phyloP scores from a whole-genome alignment of 2,329 filamentous ascomycete genomes.

The Penicillium corylophilum region DNA sequence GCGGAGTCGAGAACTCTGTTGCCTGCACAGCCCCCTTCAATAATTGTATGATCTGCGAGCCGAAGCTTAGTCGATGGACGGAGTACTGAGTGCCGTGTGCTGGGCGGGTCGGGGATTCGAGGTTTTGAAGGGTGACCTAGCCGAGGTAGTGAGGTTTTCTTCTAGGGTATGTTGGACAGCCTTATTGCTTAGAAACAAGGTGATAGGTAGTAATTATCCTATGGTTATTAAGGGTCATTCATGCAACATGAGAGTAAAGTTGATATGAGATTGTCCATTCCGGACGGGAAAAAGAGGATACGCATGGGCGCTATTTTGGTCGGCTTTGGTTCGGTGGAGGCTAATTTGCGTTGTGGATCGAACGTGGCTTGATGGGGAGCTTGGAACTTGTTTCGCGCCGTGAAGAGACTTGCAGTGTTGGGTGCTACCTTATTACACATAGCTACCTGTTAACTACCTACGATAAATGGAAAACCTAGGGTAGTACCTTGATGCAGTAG shows the following conservation, averaged over 20 bases:
- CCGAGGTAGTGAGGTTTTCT: too few relatives aligned
- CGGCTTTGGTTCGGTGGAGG: conserved; percentile 1
- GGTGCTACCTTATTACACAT: too few relatives aligned
- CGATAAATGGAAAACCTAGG: too few relatives aligned
- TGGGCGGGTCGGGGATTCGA: neutral
- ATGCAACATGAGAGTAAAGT: too few relatives aligned
- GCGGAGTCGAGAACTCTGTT: conserved; percentile 3
- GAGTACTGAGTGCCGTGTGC: neutral
- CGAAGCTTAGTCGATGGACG: conserved; percentile 3
- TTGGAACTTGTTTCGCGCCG: neutral
- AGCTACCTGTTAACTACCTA: too few relatives aligned
- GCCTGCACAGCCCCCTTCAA: conserved; percentile 11
- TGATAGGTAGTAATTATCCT: too few relatives aligned
- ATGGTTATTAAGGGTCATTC: too few relatives aligned
- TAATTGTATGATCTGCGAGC: conserved; percentile 9
- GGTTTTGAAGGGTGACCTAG: too few relatives aligned
- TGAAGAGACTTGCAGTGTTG: too few relatives aligned
- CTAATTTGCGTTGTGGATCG: neutral
- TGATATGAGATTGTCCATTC: neutral
- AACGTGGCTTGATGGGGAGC: neutral
- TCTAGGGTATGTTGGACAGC: too few relatives aligned
- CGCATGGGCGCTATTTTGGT: neutral
- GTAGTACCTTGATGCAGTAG: too few relatives aligned
- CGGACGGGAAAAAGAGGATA: neutral
- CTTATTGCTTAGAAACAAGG: too few relatives aligned